Evolutionary conservation across 805 yeast species (phyloP).

Genomic region (Sugiyamaella valdiviana): DNA sequence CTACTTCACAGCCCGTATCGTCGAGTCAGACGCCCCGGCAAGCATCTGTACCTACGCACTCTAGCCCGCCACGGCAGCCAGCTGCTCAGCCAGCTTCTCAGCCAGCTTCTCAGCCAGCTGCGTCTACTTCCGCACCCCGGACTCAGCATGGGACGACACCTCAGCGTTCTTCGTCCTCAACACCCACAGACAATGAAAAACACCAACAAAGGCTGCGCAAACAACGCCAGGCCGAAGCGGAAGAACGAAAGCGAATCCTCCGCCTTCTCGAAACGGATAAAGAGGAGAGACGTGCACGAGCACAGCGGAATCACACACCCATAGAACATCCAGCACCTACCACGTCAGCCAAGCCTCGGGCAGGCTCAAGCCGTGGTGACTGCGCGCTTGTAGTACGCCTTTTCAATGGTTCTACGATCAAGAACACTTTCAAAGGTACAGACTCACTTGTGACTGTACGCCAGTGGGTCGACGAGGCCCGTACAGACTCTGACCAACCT

Average conservation of each 20-base stretch:
- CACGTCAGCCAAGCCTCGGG: background rate
- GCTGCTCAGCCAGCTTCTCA: background rate
- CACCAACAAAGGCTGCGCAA: slow-evolving; percentile 12
- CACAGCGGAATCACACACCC: background rate
- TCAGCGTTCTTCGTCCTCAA: background rate
- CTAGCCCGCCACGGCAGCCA: background rate
- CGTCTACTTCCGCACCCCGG: slow-evolving; percentile 2
- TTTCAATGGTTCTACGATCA: slow-evolving; percentile 58
- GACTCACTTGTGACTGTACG: slow-evolving; percentile 54
- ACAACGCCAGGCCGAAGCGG: slow-evolving; percentile 22
- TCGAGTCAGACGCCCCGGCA: background rate
- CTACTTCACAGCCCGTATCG: background rate
- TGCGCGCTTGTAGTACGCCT: slow-evolving; percentile 54
- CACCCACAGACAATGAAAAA: slow-evolving; percentile 1
- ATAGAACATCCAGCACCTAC: background rate
- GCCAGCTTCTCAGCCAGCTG: slow-evolving; percentile 8
- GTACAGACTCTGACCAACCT: slow-evolving; percentile 45
- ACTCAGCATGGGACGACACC: background rate
- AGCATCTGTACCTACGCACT: background rate
- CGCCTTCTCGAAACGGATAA: slow-evolving; percentile 48
- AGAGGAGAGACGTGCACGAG: slow-evolving; percentile 36
- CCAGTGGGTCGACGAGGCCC: slow-evolving; percentile 47
- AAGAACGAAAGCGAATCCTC: slow-evolving; percentile 53
- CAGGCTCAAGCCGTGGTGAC: slow-evolving; percentile 16
- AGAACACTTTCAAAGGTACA: slow-evolving; percentile 42